Base-by-base conservation (phyloP, 1,139 yeast species). In the Arxiozyma telluris region DNA sequence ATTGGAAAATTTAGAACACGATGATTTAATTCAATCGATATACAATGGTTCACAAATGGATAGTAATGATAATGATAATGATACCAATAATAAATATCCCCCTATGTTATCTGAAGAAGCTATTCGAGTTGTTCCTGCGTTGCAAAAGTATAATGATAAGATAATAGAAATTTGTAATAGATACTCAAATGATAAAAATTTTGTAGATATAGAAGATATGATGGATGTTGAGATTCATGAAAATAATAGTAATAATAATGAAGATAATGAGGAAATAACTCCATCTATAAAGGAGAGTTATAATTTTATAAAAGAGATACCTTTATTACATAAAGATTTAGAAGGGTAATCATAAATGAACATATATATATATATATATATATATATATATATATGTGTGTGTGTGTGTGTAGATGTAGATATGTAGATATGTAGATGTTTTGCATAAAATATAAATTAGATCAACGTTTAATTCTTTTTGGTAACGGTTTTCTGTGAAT, bases 141-240 rank as follows among this genome's bases (percentile, higher is more conserved):
- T 67, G 48, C 53, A 61, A 49, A 62, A 65, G 62, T 64, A 67
- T 50, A 65, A 65, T 51, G 58, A 60, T 4, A 64, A 62, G 53
- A 57, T 46, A 20, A 15, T 46, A 34, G 43, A 46, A 7, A 46
- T 46, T 1, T 46, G 48, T 20, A 34, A 46, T 21, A n/a, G 17
- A 34, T 42, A 42, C 8, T 46, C 48, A 20, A 21, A 21, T 30
- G n/a, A 46, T 34, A 46, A 23, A 18, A 20, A 30, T 6, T 34
- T 64, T 34, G 48, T 55, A 4, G 45, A 57, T 22, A 45, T 62
- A 12, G 49, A 56, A 23, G 51, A 55, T 38, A 42, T 56, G 30
- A 22, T 54, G 1, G 44, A 53, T 20, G 56, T 57, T 20, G 55
- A 54, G 4, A 27, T 27, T 8, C 30, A 27, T 27, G 30, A 27